These are phyloP conservation scores for Arbutus unedo DNA, from an alignment of 148 eudicot species.

Conservation along the genomic window DNA sequence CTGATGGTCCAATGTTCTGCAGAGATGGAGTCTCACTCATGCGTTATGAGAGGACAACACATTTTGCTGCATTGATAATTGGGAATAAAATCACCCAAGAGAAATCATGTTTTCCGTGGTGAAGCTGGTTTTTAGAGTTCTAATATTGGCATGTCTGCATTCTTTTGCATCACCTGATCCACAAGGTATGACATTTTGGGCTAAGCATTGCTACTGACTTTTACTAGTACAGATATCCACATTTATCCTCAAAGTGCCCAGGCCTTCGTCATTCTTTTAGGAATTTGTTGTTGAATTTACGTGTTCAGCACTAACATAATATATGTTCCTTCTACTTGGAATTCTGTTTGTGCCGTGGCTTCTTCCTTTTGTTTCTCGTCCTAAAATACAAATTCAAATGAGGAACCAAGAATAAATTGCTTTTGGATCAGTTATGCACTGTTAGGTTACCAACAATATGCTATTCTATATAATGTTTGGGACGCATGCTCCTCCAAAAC, in stretches of 20 bases:
- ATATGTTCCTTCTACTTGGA: neutral
- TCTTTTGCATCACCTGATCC: constrained; percentile 43
- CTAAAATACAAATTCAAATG: neutral
- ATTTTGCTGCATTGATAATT: constrained; percentile 5
- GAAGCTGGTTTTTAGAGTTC: constrained; percentile 38
- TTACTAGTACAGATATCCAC: neutral
- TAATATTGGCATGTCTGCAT: constrained; percentile 39
- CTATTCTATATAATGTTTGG: neutral
- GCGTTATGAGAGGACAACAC: constrained; percentile 5
- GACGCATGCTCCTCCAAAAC: neutral
- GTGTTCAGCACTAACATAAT: neutral
- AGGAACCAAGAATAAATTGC: neutral
- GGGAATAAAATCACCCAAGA: neutral
- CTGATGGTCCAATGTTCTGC: constrained; percentile 16
- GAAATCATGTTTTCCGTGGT: constrained; percentile 22
- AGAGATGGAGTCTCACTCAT: constrained; percentile 21
- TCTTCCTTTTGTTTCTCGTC: neutral
- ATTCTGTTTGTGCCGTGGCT: neutral
- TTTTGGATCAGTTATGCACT: neutral
- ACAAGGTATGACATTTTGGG: constrained; percentile 51
- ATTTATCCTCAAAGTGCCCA: neutral
- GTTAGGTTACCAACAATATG: neutral
- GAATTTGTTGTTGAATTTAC: neutral
- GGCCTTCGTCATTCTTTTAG: neutral
- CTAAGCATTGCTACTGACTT: constrained; percentile 3